Evolutionary conservation across 2,329 filamentous ascomycete genomes (phyloP), one percentile per base, ranked within the genome.

Genomic region (Penicillium verrucosum): DNA sequence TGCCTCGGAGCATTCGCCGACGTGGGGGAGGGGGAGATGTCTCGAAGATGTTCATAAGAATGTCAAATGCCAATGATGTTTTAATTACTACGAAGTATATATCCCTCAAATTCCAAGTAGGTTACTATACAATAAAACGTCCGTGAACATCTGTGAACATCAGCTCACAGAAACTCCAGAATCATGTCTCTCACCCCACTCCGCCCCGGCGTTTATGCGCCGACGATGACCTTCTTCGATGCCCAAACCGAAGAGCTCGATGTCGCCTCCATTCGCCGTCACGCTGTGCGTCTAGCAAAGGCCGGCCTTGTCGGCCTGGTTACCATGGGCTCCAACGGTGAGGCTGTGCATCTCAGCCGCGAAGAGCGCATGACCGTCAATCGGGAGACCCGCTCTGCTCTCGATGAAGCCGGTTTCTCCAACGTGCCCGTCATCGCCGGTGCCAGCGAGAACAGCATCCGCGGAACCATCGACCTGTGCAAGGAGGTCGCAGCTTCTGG

Each of bases 141-240:
- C 32, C 9, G 47, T 44, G 3, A 52, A 49, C 25, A 43, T 32
- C 32, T n/a, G n/a, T 44, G 4, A 52, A 40, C 5, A n/a, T 32
- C 29, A 29, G 9, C 34, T 34, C 21, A 52, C 25, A 34, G 3
- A 38, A 25, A 47, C 5, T 44, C 34, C 47, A 59, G 48, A 48
- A 71, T 54, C 60, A 69, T 72, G 66, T 36, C 75, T 58, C 75
- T 73, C 58, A 82, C 79, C n/a, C 81, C 87, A 61, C 83, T 95
- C 54, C 88, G 89, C 43, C 87, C 88, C 68, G 90, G 90, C 72
- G 92, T 94, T 72, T 95, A 94, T 75, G 89, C 89, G 58, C 91
- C 91, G 27, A 93, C 89, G 59, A 90, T 94, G 86, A 95, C 90
- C 68, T 95, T 96, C 75, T 96, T 96, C 80, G 80, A 93, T 75